Percentiles rank a stretch among this genome's conserved stretches.
Conservation (phyloP, 331 rosid genomes). For the Dryas integrifolia region DNA sequence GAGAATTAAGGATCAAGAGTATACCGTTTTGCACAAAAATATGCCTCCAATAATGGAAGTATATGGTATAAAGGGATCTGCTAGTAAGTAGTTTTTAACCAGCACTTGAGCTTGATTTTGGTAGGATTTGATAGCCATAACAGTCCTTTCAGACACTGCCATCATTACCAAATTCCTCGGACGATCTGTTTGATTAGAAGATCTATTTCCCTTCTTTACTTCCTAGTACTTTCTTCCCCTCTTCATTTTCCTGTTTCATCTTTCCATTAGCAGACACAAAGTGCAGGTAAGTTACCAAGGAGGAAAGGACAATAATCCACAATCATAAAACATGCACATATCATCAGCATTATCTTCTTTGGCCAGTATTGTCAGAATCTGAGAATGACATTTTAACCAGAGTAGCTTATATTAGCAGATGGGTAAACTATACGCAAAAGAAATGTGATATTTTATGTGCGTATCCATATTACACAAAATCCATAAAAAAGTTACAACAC, state of each 20-base stretch:
- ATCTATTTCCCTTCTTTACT: constrained; percentile 22
- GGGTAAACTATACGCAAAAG: background rate
- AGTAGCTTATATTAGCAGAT: constrained; percentile 16
- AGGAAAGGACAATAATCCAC: background rate
- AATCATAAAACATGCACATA: constrained; percentile 1
- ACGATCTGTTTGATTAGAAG: constrained; percentile 13
- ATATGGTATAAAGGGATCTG: constrained; percentile 44
- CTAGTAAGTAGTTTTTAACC: constrained; percentile 43
- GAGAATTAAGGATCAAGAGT: background rate
- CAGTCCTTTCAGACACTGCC: constrained; percentile 35
- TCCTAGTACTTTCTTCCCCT: constrained; percentile 15
- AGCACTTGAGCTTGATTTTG: constrained; percentile 49
- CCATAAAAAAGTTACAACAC: background rate
- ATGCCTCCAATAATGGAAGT: constrained; percentile 52
- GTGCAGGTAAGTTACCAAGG: constrained; percentile 14
- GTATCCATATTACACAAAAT: background rate
- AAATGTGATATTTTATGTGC: background rate
- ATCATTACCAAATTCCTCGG: constrained; percentile 17
- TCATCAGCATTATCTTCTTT: background rate
- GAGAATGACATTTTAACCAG: constrained; percentile 11
- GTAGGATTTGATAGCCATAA: constrained; percentile 47
- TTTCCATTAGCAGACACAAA: constrained; percentile 13
- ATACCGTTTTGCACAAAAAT: constrained; percentile 55
- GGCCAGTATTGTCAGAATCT: background rate
- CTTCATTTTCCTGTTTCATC: constrained; percentile 25